phyloP scores from a whole-genome alignment of 83 land plant species.

The Diphasiastrum complanatum region DNA sequence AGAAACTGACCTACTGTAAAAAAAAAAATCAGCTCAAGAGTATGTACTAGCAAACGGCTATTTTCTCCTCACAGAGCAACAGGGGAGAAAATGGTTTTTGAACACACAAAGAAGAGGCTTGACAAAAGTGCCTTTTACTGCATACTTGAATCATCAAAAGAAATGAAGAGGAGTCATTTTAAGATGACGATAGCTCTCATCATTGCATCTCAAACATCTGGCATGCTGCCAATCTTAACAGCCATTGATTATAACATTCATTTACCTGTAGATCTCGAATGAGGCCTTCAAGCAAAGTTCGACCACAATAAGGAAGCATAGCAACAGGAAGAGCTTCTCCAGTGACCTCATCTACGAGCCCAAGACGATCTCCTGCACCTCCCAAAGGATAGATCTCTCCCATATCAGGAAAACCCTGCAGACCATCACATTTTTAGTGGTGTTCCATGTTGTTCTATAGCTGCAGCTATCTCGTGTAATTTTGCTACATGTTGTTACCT shows the following conservation, averaged over 20 bases:
- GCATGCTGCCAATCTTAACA: constrained; percentile 4
- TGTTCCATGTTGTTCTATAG: background rate
- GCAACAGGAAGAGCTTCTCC: constrained; percentile 96
- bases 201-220: background rate
- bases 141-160: too few relatives aligned
- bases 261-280: constrained; percentile 97
- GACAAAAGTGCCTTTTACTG: too few relatives aligned
- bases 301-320: constrained; percentile 94
- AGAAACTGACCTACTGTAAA: too few relatives aligned
- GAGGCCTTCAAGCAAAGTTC: constrained; percentile 86
- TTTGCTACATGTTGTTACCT: constrained; percentile 36
- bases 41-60: too few relatives aligned
- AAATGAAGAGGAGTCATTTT: too few relatives aligned
- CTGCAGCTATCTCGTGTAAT: background rate
- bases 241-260: background rate
- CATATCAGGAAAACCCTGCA: constrained; percentile 72
- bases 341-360: constrained; percentile 70
- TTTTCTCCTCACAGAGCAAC: too few relatives aligned
- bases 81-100: too few relatives aligned
- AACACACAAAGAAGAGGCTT: too few relatives aligned
- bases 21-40: too few relatives aligned
- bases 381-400: constrained; percentile 99
- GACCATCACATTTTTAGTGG: constrained; percentile 2
- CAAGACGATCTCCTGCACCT: constrained; percentile 94
- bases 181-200: background rate